Conservation (phyloP, 257 asterid species). For the Rubia yunnanensis region DNA sequence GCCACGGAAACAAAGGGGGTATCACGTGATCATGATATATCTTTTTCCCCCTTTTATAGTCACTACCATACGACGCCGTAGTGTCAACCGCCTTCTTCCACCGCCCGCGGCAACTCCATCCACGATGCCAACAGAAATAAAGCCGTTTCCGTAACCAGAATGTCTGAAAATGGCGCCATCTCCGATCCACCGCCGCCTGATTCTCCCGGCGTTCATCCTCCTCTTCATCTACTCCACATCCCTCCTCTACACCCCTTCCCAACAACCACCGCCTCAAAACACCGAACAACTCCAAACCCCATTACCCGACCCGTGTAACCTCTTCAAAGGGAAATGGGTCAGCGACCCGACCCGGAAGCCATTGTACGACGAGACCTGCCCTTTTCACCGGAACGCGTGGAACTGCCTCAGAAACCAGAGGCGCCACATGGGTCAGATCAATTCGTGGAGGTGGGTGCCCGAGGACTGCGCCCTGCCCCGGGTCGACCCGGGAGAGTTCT, state of each 20-base stretch:
- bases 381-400: conserved; percentile 87
- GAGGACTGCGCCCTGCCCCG: conserved; percentile 53
- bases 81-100: background rate
- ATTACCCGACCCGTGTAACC: conserved; percentile 43
- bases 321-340: conserved; percentile 71
- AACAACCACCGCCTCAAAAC: conserved; percentile 1
- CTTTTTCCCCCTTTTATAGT: no score
- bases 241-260: conserved; percentile 31
- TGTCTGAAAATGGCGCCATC: conserved; percentile 14
- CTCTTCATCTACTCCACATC: conserved; percentile 60
- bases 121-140: background rate
- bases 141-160: background rate
- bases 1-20: no score
- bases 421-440: conserved; percentile 73
- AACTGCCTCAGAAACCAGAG: conserved; percentile 74
- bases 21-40: no score
- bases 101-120: background rate
- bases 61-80: background rate
- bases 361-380: conserved; percentile 76
- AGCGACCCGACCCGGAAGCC: conserved; percentile 59
- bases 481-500: conserved; percentile 61
- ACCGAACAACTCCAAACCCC: conserved; percentile 15
- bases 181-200: conserved; percentile 39
- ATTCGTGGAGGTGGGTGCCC: conserved; percentile 93
- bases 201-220: conserved; percentile 50